These are phyloP conservation scores for thale cress (Arabidopsis thaliana) DNA, from an alignment of 345 rosid genomes.

Conservation along the genomic window DNA sequence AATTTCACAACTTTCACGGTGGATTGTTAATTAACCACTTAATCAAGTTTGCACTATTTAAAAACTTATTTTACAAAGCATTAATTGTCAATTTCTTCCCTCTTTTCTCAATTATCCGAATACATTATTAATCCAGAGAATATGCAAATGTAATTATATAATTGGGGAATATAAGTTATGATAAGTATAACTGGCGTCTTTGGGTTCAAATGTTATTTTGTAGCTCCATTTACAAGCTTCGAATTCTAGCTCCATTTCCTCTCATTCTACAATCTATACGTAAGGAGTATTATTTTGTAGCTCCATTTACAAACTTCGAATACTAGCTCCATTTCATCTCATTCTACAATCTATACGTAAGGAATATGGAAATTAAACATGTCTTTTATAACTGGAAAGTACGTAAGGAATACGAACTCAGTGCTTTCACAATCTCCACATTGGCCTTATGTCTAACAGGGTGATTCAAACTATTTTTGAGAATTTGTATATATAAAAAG, in stretches of 20 bases:
- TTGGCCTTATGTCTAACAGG: neutral
- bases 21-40: constrained; percentile 32
- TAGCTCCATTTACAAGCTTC: too few relatives aligned
- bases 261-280: too few relatives aligned
- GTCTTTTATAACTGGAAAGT: too few relatives aligned
- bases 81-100: neutral
- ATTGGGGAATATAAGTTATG: too few relatives aligned
- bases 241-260: too few relatives aligned
- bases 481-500: neutral
- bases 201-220: neutral
- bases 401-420: neutral
- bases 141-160: constrained; percentile 24
- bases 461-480: neutral
- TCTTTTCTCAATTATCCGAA: constrained; percentile 2
- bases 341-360: neutral
- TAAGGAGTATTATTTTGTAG: too few relatives aligned
- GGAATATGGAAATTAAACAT: neutral
- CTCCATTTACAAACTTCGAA: too few relatives aligned
- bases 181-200: constrained; percentile 18
- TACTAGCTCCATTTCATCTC: neutral
- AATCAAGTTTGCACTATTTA: constrained; percentile 10
- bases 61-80: neutral
- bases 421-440: neutral
- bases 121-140: neutral
- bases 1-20: constrained; percentile 38